phyloP scores from a whole-genome alignment of 306 rosid species.

The Oxytropis ochrocephala region DNA sequence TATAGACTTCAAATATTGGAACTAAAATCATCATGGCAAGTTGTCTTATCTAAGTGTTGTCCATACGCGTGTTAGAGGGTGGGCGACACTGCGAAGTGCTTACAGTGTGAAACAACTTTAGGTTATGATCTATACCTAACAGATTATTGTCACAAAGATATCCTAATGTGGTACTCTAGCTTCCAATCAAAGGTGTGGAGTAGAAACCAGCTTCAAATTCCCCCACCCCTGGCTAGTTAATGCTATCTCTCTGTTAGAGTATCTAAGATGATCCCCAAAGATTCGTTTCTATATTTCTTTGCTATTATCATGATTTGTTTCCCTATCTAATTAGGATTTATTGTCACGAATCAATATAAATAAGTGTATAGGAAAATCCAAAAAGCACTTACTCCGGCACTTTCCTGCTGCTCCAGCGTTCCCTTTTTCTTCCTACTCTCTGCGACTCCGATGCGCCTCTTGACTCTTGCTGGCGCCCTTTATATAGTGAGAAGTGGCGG shows the following conservation, averaged over 20 bases:
- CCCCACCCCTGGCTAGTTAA: not conserved
- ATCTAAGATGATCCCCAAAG: too few species aligned
- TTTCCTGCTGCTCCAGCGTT: too few species aligned
- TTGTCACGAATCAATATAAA: too few species aligned
- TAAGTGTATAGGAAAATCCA: too few species aligned
- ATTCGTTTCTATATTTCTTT: too few species aligned
- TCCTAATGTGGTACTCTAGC: not conserved
- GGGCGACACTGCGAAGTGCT: not conserved
- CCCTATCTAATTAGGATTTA: too few species aligned
- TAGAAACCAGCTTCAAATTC: not conserved
- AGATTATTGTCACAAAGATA: not conserved
- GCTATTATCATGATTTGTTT: too few species aligned
- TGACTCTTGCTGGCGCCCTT: too few species aligned
- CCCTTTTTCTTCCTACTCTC: too few species aligned
- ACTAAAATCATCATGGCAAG: not conserved
- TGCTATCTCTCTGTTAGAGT: not conserved
- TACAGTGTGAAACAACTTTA: not conserved
- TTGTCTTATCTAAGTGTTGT: not conserved
- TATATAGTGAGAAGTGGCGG: too few species aligned
- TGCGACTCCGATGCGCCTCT: too few species aligned
- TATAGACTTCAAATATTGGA: not conserved
- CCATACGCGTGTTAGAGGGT: not conserved
- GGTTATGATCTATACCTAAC: not conserved
- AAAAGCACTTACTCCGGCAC: too few species aligned
- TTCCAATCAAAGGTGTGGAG: not conserved